Base-by-base conservation (phyloP, 2,329 filamentous ascomycete genomes). In the Verticillium nonalfalfae region DNA sequence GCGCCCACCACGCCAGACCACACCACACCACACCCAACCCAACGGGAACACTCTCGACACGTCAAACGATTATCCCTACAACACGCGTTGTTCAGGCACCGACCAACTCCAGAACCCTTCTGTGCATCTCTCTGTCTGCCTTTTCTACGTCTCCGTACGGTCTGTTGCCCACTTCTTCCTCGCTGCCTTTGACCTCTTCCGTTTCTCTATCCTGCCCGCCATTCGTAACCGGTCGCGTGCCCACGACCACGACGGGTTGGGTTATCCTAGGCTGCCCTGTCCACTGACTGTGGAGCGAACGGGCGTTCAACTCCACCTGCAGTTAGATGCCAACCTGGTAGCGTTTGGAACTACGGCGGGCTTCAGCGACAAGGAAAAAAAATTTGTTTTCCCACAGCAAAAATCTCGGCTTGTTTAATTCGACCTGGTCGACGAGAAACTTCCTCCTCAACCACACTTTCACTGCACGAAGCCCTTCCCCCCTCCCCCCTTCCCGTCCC, bases 401-500 rank as follows among this genome's bases (percentile, higher is more conserved):
- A 64, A 65, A 64, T 61, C 61, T 61, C 60, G 60, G 62, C 57
- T 60, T 40, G 62, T 62, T 65, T 65, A 62, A 64, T 65, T 64
- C 62, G 34, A 58, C 56, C 57, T n/a, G 57, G 57, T 40, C 57
- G 57, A 58, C 57, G 57, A 58, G 33, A 61, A 58, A 60, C 59
- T 65, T 59, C 34, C 55, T 59, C 26, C 38, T 59, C 58, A 40
- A 36, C 58, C 45, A 40, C n/a, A 50, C 13, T 50, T 26, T 50
- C 52, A 56, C 62, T 56, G 54, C 58, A 58, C 59, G 60, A 58
- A 62, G 57, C 56, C 63, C 54, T 60, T 54, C 63, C 55, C n/a
- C 58, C 36, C 33, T 55, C 63, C 57, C 50, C 54, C 60, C 45
- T 62, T 55, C 21, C 58, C 36, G 26, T 38, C 56, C 63, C 57